phyloP scores from a whole-genome alignment of 108 stramenopile genomes.

The Nitzschia inconspicua region DNA sequence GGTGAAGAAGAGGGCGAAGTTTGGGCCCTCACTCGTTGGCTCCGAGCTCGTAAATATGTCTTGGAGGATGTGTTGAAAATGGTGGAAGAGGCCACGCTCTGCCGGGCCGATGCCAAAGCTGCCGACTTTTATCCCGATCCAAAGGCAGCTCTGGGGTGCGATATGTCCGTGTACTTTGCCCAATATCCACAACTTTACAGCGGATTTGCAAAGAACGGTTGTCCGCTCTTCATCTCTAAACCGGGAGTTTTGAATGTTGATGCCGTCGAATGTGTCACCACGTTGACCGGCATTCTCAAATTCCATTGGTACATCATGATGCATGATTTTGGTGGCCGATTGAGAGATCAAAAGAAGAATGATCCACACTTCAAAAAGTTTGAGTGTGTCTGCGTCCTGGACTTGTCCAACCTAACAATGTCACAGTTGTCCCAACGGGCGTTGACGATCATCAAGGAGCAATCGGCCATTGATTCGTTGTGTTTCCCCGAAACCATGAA shows the following conservation, averaged over 20 bases:
- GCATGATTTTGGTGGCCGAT: slow-evolving; percentile 68
- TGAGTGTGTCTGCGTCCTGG: slow-evolving; percentile 70
- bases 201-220: slow-evolving; percentile 72
- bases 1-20: slow-evolving; percentile 52
- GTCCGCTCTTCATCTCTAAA: slow-evolving; percentile 77
- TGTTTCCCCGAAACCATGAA: slow-evolving; percentile 89
- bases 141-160: slow-evolving; percentile 59
- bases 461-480: slow-evolving; percentile 80
- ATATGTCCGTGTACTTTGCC: slow-evolving; percentile 54
- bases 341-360: slow-evolving; percentile 56
- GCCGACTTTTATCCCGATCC: slow-evolving; percentile 78
- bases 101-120: slow-evolving; percentile 48
- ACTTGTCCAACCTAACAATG: slow-evolving; percentile 64
- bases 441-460: slow-evolving; percentile 78
- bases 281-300: slow-evolving; percentile 69
- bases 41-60: slow-evolving; percentile 57
- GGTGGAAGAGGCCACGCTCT: slow-evolving; percentile 76
- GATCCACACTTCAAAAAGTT: slow-evolving; percentile 70
- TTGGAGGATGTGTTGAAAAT: slow-evolving; percentile 74
- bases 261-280: slow-evolving; percentile 81
- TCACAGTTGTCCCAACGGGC: slow-evolving; percentile 51
- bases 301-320: slow-evolving; percentile 86
- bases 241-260: slow-evolving; percentile 78
- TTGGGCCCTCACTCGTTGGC: slow-evolving; percentile 50
- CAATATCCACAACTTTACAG: slow-evolving; percentile 83